Conservation (phyloP, 2,329 filamentous ascomycete genomes). For the Teratosphaeria epicoccoides region DNA sequence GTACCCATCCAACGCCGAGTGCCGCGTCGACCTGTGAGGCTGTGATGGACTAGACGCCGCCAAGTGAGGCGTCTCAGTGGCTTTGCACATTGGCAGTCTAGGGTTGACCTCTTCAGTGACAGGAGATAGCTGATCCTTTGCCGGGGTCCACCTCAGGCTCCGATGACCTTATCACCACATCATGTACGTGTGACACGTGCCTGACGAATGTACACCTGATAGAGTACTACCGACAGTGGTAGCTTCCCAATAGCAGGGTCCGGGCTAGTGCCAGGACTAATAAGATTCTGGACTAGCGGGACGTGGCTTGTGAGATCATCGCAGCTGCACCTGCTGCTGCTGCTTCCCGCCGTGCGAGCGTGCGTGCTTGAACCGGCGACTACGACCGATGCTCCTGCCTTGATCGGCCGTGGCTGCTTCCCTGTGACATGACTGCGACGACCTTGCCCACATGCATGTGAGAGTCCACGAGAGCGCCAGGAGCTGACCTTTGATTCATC, state of each 20-base stretch:
- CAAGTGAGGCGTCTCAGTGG: too few relatives aligned
- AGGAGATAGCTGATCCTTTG: neutral
- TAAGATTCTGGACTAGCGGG: neutral
- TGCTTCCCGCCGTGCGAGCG: neutral
- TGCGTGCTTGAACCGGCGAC: neutral
- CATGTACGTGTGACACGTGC: neutral
- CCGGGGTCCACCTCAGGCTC: too few relatives aligned
- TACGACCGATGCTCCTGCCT: neutral
- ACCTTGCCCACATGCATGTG: neutral
- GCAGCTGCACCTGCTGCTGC: neutral
- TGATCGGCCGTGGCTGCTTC: neutral
- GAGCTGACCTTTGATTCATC: neutral
- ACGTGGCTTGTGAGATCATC: neutral
- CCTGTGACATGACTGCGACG: neutral
- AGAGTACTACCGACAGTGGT: too few relatives aligned
- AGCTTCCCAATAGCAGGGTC: neutral
- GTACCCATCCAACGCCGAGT: neutral
- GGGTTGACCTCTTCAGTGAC: neutral
- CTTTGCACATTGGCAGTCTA: too few relatives aligned
- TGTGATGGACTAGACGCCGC: too few relatives aligned
- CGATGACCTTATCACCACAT: neutral
- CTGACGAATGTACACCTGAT: neutral
- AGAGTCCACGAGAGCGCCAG: neutral
- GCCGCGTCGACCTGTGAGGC: neutral
- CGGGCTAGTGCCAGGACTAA: neutral